Base-by-base conservation (phyloP, 148 eudicot genomes). In the Diospyros kaki region DNA sequence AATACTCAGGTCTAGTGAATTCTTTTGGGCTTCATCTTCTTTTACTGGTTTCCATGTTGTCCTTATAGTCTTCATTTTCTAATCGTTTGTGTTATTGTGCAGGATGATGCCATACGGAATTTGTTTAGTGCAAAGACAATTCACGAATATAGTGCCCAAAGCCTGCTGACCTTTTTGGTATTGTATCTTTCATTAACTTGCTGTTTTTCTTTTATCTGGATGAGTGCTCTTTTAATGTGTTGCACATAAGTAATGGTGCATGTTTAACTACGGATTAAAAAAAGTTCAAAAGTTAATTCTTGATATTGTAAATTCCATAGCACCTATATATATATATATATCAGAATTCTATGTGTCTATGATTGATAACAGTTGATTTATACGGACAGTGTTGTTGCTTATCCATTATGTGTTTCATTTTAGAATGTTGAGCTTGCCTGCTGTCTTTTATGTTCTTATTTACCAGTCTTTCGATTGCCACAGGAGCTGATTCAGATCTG, bases 41-140 rank as follows among this genome's bases (percentile, higher is more conserved):
- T 43, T 44, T 77, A 44, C 17, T 71, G 48, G 50, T 65, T 73
- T 52, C 50, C 5, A 45, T 69, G 66, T 68, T 51, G 66, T 65
- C 17, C 52, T 48, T 13, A 40, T 60, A 38, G 38, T 45, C 48
- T 28, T 40, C 40, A 48, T 70, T 43, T 72, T 64, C 75, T 72
- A 71, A 77, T 60, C 55, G 45, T 69, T 70, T 77, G 39, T 44
- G n/a, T 65, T 77, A 5, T 72, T 43, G 17, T 75, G 78, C 90
- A 95, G 99, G 99, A 95, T 88, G 99, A 95, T 85, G 99, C 99
- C 70, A 95, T 95, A 80, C 86, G 99, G 67, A 95, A 95, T 83
- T 82, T 95, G 81, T 95, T 95, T 65, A 95, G 99, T 83, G 99
- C 99, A 60, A 95, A 95, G 80, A 95, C 99, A 46, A 81, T 92